Conservation (phyloP, 192 early-diverging fungal species). For the Coemansia sp. region DNA sequence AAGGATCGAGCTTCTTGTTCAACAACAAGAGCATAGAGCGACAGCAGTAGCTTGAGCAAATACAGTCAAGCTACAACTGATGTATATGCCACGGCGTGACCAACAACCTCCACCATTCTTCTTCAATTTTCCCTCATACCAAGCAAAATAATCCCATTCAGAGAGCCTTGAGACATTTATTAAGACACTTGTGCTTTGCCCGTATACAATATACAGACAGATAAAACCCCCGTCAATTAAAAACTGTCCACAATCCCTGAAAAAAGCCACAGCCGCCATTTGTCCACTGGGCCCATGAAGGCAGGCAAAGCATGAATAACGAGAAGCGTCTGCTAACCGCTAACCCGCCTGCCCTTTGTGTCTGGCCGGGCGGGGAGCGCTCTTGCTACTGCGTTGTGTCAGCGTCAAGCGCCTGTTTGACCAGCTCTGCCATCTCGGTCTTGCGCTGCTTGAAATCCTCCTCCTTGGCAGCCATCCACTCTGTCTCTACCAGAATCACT, state of each 20-base stretch:
- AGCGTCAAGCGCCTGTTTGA: conserved; percentile 10
- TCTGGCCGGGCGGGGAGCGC: background rate
- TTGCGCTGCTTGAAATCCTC: conserved; percentile 23
- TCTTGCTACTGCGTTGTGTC: background rate
- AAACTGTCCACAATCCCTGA: background rate
- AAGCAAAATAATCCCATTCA: too few relatives aligned
- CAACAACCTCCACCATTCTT: too few relatives aligned
- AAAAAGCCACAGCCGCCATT: background rate
- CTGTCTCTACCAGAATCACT: conserved; percentile 19
- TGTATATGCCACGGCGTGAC: too few relatives aligned
- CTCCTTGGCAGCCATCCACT: conserved; percentile 35
- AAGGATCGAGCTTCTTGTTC: background rate
- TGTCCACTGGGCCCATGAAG: background rate
- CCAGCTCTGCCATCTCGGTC: conserved; percentile 21
- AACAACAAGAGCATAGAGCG: background rate
- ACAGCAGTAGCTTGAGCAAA: background rate
- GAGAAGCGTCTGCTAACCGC: background rate
- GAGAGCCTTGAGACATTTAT: too few relatives aligned
- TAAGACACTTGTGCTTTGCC: too few relatives aligned
- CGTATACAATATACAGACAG: too few relatives aligned
- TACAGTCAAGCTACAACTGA: too few relatives aligned
- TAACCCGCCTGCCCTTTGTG: too few relatives aligned
- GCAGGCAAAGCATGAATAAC: background rate
- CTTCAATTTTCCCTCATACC: too few relatives aligned
- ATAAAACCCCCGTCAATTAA: background rate